Percentiles rank a stretch among this genome's conserved stretches.
Evolutionary conservation across 305 asterid species (phyloP).

Genomic region (Fraxinus floribunda): DNA sequence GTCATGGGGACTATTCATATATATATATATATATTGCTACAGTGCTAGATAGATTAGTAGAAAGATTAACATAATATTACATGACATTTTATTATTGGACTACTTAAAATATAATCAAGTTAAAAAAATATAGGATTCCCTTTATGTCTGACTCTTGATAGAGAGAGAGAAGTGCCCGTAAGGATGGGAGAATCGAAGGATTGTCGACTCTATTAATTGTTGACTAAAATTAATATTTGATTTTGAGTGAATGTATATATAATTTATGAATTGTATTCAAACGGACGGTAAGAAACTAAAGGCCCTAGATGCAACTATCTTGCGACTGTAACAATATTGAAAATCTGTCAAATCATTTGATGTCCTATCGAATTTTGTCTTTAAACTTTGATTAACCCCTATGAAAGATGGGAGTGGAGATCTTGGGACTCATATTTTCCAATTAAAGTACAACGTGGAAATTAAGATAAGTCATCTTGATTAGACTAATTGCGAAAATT

Average conservation of each 20-base stretch:
- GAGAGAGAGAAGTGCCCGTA: background rate
- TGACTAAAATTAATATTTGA: too few relatives aligned
- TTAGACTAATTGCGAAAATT: conserved; percentile 34
- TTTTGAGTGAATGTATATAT: too few relatives aligned
- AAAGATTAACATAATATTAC: too few relatives aligned
- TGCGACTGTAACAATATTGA: background rate
- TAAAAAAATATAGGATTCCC: background rate
- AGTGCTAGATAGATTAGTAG: too few relatives aligned
- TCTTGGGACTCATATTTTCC: conserved; percentile 24
- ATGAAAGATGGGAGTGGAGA: conserved; percentile 21
- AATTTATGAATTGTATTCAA: background rate
- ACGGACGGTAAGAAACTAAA: background rate
- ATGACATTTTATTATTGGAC: too few relatives aligned
- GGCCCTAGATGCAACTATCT: background rate
- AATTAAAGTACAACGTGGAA: conserved; percentile 33
- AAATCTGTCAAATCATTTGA: conserved; percentile 27
- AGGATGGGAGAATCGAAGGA: conserved; percentile 37
- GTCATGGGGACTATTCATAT: too few relatives aligned
- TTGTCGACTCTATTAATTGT: conserved; percentile 7
- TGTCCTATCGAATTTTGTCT: conserved; percentile 23
- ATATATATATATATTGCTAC: too few relatives aligned
- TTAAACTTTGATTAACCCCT: conserved; percentile 13
- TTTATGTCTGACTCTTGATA: background rate
- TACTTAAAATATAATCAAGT: background rate
- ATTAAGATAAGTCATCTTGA: conserved; percentile 35